These are phyloP conservation scores for Hordeum vulgare DNA, from an alignment of 176 grass and related monocot species.

Conservation along the genomic window MorexV3_pseudomolecules_assembly NC_058520.1:465066074-465066573, in stretches of 20 bases:
- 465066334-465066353: not conserved
- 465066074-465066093: not conserved
- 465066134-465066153: not conserved
- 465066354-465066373: not conserved
- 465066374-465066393: not conserved
- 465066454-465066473: not conserved
- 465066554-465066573: conserved; percentile 30
- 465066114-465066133: not conserved
- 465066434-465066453: not conserved
- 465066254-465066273: not conserved
- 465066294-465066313: not conserved
- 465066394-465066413: not conserved
- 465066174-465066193: not conserved
- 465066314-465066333: not conserved
- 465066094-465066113: not conserved
- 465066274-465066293: not conserved
- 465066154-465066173: conserved; percentile 1
- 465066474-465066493: conserved; percentile 1
- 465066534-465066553: conserved; percentile 49
- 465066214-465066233: not conserved
- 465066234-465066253: conserved; percentile 17
- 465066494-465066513: not conserved
- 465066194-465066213: not conserved
- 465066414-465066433: not conserved
- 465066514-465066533: not conserved